Base-by-base conservation (phyloP, 108 stramenopile genomes). In the Aurantiochytrium sp. region DNA sequence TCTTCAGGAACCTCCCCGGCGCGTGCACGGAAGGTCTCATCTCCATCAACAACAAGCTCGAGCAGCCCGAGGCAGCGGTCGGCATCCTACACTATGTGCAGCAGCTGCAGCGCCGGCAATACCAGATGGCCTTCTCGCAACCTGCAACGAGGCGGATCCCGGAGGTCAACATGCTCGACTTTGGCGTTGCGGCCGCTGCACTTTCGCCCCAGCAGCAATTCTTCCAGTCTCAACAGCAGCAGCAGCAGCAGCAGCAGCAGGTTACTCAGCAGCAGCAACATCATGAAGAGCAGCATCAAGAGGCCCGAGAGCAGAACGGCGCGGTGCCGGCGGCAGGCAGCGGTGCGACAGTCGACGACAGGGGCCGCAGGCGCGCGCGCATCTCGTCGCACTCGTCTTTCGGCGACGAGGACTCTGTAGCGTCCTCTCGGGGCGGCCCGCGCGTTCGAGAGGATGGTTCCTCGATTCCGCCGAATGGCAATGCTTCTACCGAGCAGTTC, bases 1-100 rank as follows among this genome's bases (percentile, higher is more conserved):
- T 98, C 12, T 87, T 69, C 37, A 8, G 59, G 19, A 59, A 68
- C 30, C 12, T 68, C 22, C 41, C 59, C 24, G 87, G 87, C 8
- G 87, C 69, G 5, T 87, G 55, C 32, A 41, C 98, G 19, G 99
- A 98, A 86, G 91, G 93, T 30, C 92, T 99, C 32, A 98, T 99
- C 68, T 93, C 95, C 50, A 97, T 98, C 81, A 98, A 99, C 90
- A 96, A 97, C 86, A 97, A 98, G 87, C 90, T 99, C 5, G 97
- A 96, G 31, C 95, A 97, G 68, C 96, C 96, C 52, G 98, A 99
- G 87, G 98, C 98, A 21, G 98, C 98, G 6, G 89, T 96, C 32
- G 99, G 99, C 10, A 94, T 98, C 3, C 89, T 99, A 50, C 97
- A 97, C 88, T 94, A 94, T 54, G 97, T 96, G 2, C 96, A 95